Evolutionary conservation across 2,329 filamentous ascomycete species (phyloP), one percentile per base, ranked within the genome.

Genomic region (Penicillium aurantiogriseum): DNA sequence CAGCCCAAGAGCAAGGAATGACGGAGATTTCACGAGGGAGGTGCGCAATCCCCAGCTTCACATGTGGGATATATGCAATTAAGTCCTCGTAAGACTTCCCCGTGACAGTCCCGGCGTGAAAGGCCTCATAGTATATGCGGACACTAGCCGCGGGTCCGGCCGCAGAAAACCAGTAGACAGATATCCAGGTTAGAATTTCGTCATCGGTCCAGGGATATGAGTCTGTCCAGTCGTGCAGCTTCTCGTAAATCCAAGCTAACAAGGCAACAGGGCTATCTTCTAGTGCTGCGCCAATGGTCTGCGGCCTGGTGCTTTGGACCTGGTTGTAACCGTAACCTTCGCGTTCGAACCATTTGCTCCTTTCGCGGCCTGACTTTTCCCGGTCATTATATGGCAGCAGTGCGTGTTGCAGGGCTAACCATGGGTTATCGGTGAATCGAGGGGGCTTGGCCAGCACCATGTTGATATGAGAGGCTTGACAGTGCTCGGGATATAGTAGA

Each of bases 201-300:
- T 92, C 88, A 56, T 91, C 86, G 0, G 85, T 88, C 89, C 89
- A 92, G 0, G 83, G 77, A 67, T 91, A 91, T 1, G 67, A 68
- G 66, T 93, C 89, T 0, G 86, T 87, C 90, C 90, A 93, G 67
- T 90, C 87, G 62, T 88, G 84, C 23, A 94, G 76, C 69, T 94
- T 93, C 74, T 93, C 90, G 62, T 89, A 89, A 39, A 93, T 86
- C 90, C 90, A 94, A 0, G 88, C 83, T 0, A 93, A 77, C 5
- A 91, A 75, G 0, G 83, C 88, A 0, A 90, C 83, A 0, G 90
- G 90, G 4, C 83, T 87, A 69, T 92, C 89, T 1, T 83, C 79
- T 3, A 93, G 78, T 0, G 79, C 85, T 66, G 88, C 89, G 0
- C 86, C 87, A 0, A 92, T 71, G 0, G 90, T 93, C 49, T 90